Conservation (phyloP, 345 rosid species). For the Acer campestre region DNA sequence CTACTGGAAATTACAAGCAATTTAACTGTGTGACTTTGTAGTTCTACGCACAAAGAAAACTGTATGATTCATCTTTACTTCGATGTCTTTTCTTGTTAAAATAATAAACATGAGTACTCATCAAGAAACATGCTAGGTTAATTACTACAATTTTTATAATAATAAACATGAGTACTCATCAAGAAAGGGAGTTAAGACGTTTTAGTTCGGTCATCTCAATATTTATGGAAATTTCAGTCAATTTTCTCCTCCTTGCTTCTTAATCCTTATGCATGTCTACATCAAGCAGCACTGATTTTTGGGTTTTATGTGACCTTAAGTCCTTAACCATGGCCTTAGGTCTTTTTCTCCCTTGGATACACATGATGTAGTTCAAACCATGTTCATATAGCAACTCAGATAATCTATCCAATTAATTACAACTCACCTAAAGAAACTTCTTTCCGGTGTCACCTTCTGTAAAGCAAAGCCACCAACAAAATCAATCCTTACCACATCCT, state of each 20-base stretch:
- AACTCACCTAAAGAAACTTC: slow-evolving; percentile 85
- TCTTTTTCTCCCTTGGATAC: neutral
- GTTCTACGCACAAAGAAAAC: neutral
- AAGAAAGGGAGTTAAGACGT: neutral
- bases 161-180: neutral
- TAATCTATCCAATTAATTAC: neutral
- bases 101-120: neutral
- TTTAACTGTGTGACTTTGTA: neutral
- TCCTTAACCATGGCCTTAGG: neutral
- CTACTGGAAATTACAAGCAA: slow-evolving; percentile 2
- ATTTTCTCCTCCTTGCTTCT: neutral
- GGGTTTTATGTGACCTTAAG: neutral
- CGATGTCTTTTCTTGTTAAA: neutral
- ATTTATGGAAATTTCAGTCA: neutral
- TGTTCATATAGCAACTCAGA: neutral
- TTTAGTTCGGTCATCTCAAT: neutral
- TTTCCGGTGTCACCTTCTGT: slow-evolving; percentile 76
- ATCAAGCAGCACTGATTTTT: neutral
- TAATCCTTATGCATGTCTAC: neutral
- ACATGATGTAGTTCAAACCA: neutral
- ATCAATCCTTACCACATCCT: slow-evolving; percentile 74
- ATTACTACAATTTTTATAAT: neutral
- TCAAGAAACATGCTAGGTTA: neutral
- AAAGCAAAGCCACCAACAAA: slow-evolving; percentile 84
- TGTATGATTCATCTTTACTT: neutral